Evolutionary conservation across 768 basidiomycete species (phyloP).

Genomic region (Termitomyces sp.): DNA sequence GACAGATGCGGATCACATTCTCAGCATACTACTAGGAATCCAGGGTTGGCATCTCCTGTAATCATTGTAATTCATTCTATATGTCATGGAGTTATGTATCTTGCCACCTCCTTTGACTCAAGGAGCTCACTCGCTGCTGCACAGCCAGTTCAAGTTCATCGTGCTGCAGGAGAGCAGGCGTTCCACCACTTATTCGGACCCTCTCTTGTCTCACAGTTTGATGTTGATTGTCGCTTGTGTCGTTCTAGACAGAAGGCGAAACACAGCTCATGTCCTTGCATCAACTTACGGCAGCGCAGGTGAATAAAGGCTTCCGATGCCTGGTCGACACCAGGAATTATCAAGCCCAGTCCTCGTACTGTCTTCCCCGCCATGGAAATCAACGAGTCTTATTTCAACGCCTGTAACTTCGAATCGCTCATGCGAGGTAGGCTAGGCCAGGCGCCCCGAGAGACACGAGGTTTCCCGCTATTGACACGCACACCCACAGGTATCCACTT

Average conservation of each 20-base stretch:
- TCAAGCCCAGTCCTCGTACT: too few species aligned
- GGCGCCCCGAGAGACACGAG: too few species aligned
- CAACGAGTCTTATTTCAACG: slow-evolving; percentile 14
- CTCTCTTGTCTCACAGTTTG: neutral
- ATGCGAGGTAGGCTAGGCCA: slow-evolving; percentile 12
- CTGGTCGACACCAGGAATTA: too few species aligned
- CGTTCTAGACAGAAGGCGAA: neutral
- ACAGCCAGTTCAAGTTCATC: neutral
- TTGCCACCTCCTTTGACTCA: too few species aligned
- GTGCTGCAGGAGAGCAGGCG: neutral
- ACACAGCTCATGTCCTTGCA: neutral
- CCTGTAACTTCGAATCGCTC: slow-evolving; percentile 14
- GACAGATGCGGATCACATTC: too few species aligned
- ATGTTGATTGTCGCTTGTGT: neutral
- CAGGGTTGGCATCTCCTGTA: too few species aligned
- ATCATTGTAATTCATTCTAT: too few species aligned
- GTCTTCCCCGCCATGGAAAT: slow-evolving; percentile 4
- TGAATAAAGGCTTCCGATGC: too few species aligned
- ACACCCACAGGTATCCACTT: slow-evolving; percentile 10
- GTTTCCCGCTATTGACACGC: neutral
- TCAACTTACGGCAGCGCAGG: neutral
- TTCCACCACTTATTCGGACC: neutral
- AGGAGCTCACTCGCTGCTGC: too few species aligned
- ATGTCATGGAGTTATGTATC: too few species aligned
- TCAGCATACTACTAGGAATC: too few species aligned